Conservation (phyloP, 2,329 filamentous ascomycete species). For the Chaetothyriales sp. region DNA sequence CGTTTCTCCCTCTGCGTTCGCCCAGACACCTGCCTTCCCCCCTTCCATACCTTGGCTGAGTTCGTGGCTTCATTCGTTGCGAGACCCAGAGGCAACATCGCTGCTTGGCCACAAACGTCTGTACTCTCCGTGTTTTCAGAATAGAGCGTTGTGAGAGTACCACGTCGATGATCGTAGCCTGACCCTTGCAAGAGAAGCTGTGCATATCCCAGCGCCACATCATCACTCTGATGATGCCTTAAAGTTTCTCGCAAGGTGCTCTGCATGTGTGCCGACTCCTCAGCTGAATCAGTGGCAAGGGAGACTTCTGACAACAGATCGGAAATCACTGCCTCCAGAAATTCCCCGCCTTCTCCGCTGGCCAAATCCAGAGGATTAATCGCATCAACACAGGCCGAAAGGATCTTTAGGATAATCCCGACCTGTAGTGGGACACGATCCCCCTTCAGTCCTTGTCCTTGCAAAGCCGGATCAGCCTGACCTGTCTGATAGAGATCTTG, state of each 20-base stretch:
- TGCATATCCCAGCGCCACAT: not conserved
- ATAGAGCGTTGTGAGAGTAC: slow-evolving; percentile 15
- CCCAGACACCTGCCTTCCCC: slow-evolving; percentile 52
- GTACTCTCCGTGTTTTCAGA: slow-evolving; percentile 9
- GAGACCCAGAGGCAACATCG: slow-evolving; percentile 41
- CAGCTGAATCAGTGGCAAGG: slow-evolving; percentile 31
- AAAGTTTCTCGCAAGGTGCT: slow-evolving; percentile 33
- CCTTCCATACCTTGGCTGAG: slow-evolving; percentile 40
- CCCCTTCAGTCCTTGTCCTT: not conserved
- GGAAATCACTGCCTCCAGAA: slow-evolving; percentile 25
- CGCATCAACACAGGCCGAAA: slow-evolving; percentile 32
- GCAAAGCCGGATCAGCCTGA: slow-evolving; percentile 4
- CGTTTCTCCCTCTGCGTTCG: slow-evolving; percentile 60
- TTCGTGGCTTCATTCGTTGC: slow-evolving; percentile 38
- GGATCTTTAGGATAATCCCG: slow-evolving; percentile 25
- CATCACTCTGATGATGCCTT: slow-evolving; percentile 23
- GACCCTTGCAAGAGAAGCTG: not conserved
- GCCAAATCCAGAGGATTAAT: slow-evolving; percentile 31
- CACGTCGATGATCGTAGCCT: slow-evolving; percentile 3
- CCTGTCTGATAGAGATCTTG: slow-evolving; percentile 17
- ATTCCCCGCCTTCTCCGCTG: slow-evolving; percentile 24
- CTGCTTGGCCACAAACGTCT: slow-evolving; percentile 3
- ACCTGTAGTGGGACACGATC: slow-evolving; percentile 28
- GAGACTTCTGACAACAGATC: slow-evolving; percentile 35
- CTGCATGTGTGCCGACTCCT: slow-evolving; percentile 33